Evolutionary conservation across 1,139 yeast species (phyloP).

Genomic region (Suzukiozyma palmioleophila): DNA sequence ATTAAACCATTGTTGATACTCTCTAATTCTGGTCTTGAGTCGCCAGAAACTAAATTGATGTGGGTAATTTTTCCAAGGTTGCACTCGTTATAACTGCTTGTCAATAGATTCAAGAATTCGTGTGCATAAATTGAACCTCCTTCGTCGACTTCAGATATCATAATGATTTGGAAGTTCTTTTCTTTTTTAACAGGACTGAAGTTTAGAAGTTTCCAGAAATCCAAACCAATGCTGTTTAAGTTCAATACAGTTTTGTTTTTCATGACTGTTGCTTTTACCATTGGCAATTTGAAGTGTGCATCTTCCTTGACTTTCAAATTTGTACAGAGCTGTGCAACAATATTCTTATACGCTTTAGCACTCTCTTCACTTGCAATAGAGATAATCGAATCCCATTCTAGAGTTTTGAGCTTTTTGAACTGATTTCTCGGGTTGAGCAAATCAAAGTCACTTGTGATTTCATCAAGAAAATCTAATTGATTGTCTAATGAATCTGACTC

Average conservation of each 20-base stretch:
- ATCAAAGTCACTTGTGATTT: constrained; percentile 30
- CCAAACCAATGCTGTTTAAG: constrained; percentile 33
- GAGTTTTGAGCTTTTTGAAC: constrained; percentile 19
- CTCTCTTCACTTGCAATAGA: constrained; percentile 14
- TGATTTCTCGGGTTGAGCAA: constrained; percentile 26
- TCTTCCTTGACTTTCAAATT: constrained; percentile 12
- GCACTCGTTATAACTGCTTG: constrained; percentile 42
- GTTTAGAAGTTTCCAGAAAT: constrained; percentile 54
- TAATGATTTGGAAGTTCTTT: constrained; percentile 51
- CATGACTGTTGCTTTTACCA: constrained; percentile 23
- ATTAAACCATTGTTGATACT: constrained; percentile 32
- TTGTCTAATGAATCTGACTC: constrained; percentile 22
- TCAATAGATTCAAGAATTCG: constrained; percentile 38
- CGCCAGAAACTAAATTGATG: constrained; percentile 26
- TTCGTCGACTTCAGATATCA: constrained; percentile 34
- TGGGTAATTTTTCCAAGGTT: constrained; percentile 44
- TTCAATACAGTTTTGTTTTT: constrained; percentile 32
- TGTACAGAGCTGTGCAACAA: constrained; percentile 9
- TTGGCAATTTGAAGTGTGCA: constrained; percentile 20
- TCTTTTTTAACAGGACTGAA: constrained; percentile 44
- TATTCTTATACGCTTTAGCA: constrained; percentile 20
- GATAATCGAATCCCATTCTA: constrained; percentile 37
- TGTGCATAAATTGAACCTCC: constrained; percentile 15
- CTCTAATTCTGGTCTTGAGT: constrained; percentile 30
- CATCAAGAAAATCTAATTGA: constrained; percentile 37